Evolutionary conservation across 306 rosid genomes (phyloP), one percentile per base, ranked within the genome.

Genomic region (Citrullus amarus): DNA sequence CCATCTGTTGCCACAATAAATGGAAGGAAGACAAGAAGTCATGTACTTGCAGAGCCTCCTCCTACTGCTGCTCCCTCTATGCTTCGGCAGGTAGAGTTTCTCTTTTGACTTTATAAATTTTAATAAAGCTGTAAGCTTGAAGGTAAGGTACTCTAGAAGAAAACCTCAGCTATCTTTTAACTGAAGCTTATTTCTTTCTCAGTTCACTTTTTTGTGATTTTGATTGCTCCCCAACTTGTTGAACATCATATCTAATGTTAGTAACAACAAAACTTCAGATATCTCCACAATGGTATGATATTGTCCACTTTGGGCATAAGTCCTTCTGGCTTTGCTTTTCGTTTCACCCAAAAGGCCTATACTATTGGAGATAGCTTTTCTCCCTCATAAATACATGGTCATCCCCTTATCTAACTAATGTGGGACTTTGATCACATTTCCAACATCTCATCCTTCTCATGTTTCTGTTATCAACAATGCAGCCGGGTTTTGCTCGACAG

Each of bases 401-500:
- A 48, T 48, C 80, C 70, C 58, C 44, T 13, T 62, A 62, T 61
- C 20, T 14, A 38, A 11, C 54, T 18, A 3, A 14, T 4, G 54
- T 48, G 9, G 17, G 16, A 48, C 54, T 48, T 48, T 13, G 5
- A 48, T 48, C 54, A 6, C 16, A 48, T 48, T 48, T 4, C 54
- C 54, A 48, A 48, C 5, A 13, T 48, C 54, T 48, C 13, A 17
- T 53, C 8, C 48, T 55, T 73, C 82, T 63, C 22, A 53, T 69
- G 8, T 46, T 51, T 20, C 57, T 79, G 34, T 80, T 28, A 30
- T 53, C 28, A 34, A 70, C 79, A 30, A 48, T 4, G 38, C 97
- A 95, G 99, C 99, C 97, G 8, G 97, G 97, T 75, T 95, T 92
- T 81, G 89, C 98, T 84, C 90, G 98, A 77, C 95, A 88, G 82